Percentiles rank a stretch among this genome's conserved stretches.
Conservation (phyloP, 129 eudicot genomes). For the Apium graveolens region DNA sequence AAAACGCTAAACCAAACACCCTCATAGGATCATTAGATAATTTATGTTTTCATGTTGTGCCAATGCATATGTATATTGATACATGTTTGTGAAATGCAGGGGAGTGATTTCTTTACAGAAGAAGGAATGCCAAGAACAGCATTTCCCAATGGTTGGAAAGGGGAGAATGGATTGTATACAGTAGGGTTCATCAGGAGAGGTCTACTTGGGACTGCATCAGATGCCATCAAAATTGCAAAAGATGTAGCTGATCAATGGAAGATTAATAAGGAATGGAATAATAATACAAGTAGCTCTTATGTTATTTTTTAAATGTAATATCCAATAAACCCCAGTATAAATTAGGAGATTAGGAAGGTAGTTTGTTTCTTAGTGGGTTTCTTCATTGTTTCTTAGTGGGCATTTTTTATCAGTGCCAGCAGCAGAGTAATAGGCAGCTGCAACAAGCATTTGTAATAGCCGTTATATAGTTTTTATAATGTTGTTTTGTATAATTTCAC, state of each 20-base stretch:
- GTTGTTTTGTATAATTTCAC: too few species aligned
- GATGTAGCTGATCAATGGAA: conserved; percentile 60
- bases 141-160: conserved; percentile 90
- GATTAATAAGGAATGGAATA: not conserved
- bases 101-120: conserved; percentile 53
- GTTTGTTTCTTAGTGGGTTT: not conserved
- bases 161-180: conserved; percentile 63
- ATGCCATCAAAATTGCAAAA: conserved; percentile 61
- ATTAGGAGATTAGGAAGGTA: not conserved
- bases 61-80: too few species aligned
- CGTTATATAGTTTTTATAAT: too few species aligned
- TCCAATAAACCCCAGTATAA: not conserved
- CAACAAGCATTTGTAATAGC: too few species aligned
- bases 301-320: conserved; percentile 2
- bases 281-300: conserved; percentile 5
- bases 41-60: not conserved
- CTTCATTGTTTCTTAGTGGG: too few species aligned
- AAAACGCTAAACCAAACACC: too few species aligned
- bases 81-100: conserved; percentile 28
- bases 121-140: conserved; percentile 79
- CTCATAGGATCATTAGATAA: too few species aligned
- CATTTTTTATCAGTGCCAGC: too few species aligned
- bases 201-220: conserved; percentile 67
- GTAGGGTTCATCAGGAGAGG: conserved; percentile 90
- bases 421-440: too few species aligned